These are phyloP conservation scores for Phyllachora maydis DNA, from an alignment of 2,329 filamentous ascomycete species.

Conservation along the genomic window DNA sequence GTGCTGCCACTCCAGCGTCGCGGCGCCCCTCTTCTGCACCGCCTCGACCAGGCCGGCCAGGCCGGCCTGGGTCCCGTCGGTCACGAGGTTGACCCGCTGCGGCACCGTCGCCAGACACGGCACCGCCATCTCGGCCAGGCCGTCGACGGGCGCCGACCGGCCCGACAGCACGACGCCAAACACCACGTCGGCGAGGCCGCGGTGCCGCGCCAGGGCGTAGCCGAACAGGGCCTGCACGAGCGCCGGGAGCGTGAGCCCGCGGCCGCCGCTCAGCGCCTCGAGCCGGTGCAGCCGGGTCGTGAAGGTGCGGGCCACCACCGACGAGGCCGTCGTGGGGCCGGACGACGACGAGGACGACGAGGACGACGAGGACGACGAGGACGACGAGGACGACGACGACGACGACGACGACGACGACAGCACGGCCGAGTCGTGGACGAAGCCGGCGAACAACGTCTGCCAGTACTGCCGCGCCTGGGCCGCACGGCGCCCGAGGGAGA, in stretches of 20 bases:
- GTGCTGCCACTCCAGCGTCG: constrained; percentile 13
- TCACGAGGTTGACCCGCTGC: constrained; percentile 9
- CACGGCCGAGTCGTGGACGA: too few relatives aligned
- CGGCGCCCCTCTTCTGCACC: constrained; percentile 8
- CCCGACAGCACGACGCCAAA: not conserved
- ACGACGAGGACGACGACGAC: too few relatives aligned
- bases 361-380: too few relatives aligned
- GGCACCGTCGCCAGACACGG: constrained; percentile 16
- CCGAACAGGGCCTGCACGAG: constrained; percentile 12
- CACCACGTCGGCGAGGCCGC: not conserved
- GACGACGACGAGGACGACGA: not conserved
- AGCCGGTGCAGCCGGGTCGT: constrained; percentile 7
- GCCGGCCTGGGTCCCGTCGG: constrained; percentile 4
- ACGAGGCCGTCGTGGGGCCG: constrained; percentile 1
- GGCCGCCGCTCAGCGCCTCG: constrained; percentile 8
- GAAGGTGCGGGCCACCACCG: constrained; percentile 3
- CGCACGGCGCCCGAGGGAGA: constrained; percentile 7
- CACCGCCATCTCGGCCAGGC: constrained; percentile 11
- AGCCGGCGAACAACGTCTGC: constrained; percentile 7
- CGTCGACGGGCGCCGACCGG: constrained; percentile 4
- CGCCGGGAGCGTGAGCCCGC: constrained; percentile 11
- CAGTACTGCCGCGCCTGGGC: constrained; percentile 10
- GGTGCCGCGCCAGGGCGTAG: constrained; percentile 11
- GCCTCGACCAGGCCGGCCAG: constrained; percentile 7
- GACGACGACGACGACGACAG: too few relatives aligned